Evolutionary conservation across 208 protist species (phyloP).

Genomic region (Leptomonas pyrrhocoris): DNA sequence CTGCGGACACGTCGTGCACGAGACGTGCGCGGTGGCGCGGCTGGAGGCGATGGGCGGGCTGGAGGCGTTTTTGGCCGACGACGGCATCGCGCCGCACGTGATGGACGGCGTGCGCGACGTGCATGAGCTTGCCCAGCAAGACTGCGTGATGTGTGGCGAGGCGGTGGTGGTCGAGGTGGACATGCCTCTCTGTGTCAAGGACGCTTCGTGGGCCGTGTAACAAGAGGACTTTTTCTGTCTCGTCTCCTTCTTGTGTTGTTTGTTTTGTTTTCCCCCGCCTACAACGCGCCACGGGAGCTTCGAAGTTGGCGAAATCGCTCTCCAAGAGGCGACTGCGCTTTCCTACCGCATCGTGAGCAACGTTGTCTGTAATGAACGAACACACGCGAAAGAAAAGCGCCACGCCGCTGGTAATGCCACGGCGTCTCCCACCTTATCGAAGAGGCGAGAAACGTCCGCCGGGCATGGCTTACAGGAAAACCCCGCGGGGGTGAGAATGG

Average conservation of each 20-base stretch:
- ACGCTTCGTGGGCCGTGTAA: slow-evolving; percentile 51
- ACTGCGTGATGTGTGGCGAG: slow-evolving; percentile 86
- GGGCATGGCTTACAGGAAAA: too few relatives aligned
- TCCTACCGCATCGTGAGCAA: too few relatives aligned
- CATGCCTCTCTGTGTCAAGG: slow-evolving; percentile 53
- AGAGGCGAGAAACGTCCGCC: too few relatives aligned
- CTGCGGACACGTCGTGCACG: slow-evolving; percentile 85
- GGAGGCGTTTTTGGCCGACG: slow-evolving; percentile 68
- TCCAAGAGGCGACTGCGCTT: too few relatives aligned
- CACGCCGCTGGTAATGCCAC: too few relatives aligned
- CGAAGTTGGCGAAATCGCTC: too few relatives aligned
- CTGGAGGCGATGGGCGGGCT: slow-evolving; percentile 62
- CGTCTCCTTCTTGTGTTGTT: not conserved
- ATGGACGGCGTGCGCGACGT: slow-evolving; percentile 49
- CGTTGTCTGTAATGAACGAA: too few relatives aligned
- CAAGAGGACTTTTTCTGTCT: not conserved
- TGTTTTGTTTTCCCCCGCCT: slow-evolving; percentile 1
- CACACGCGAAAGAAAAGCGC: too few relatives aligned
- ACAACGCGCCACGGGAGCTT: too few relatives aligned
- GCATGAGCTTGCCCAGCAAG: slow-evolving; percentile 58
- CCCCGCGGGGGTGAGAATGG: too few relatives aligned
- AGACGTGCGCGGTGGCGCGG: slow-evolving; percentile 60
- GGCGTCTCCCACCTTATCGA: too few relatives aligned
- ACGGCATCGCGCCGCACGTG: slow-evolving; percentile 62
- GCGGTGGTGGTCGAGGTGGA: slow-evolving; percentile 71